Base-by-base conservation (phyloP, 257 asterid species). In the Rubia yunnanensis region DNA sequence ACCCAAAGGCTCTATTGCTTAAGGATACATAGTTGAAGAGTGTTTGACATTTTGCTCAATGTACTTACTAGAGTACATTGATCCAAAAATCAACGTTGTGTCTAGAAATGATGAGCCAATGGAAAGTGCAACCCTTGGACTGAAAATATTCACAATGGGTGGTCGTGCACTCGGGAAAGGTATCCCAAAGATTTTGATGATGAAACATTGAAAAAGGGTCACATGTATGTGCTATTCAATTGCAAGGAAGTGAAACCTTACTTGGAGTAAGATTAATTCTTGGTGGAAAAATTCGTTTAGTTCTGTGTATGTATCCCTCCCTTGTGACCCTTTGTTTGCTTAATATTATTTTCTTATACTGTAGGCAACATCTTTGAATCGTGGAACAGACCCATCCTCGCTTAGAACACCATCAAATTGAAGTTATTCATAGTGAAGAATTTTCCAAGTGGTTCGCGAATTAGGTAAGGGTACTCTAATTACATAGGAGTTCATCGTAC, bases 11-110 rank as follows among this genome's bases (percentile, higher is more conserved):
- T 69, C 36, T 3, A 60, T 60, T 55, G 55, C 58, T 3, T 3
- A 68, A 30, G 56, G 64, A 14, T 68, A 68, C 17, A 36, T 36
- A 3, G 66, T 59, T 38, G 61, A 56, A 23, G 72, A 67, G 18
- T 22, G 44, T 26, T 31, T 56, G 24, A 54, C 56, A 0, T 38
- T 56, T 36, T 67, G 56, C 7, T 67, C 41, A 1, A 0, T 56
- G 11, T 38, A 62, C 18, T 5, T 62, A 36, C 32, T 34, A n/a
- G 34, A 62, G 5, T 36, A 62, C 5, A 20, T 38, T 8, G 66
- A 62, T 13, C 10, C 53, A 9, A 62, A 62, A 10, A 36, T 35
- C 5, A 38, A 17, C 18, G 9, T 13, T 6, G 2, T 20, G 56
- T 3, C 15, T 15, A 7, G 57, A 6, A 62, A 38, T 20, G 66